Base-by-base conservation (phyloP, 768 basidiomycete species). In the Cyclocybe cylindracea region DNA sequence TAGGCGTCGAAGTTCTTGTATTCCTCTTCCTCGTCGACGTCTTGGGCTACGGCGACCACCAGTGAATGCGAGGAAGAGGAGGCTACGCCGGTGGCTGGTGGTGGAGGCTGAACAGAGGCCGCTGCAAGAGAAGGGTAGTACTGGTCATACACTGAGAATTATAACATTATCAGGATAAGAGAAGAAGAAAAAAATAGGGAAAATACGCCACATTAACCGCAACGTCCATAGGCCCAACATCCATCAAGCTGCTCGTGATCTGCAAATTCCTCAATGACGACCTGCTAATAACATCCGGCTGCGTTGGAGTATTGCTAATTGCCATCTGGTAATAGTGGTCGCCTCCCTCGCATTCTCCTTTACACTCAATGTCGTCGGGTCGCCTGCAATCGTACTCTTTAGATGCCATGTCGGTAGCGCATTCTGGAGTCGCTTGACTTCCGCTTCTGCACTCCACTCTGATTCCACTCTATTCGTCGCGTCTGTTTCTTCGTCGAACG, bases 391-490 rank as follows among this genome's bases (percentile, higher is more conserved):
- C 2, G 97, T 98, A 65, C 93, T 95, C 70, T 92, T 90, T 59
- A 94, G 79, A 74, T 97, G 92, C 97, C 97, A 99, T 10, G 89
- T 77, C 1, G 97, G 97, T 40, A 99, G 74, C 0, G 86, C 83
- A 65, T 98, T 98, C 73, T 98, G 94, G 64, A 87, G 83, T 51
- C 92, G 73, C 70, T 94, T 94, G 48, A 86, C 82, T 50, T 89
- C 89, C 1, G 89, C 88, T 67, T 94, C 85, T 14, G 82, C 84
- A 59, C 90, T 90, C 48, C 89, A 77, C 65, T 91, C 89, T 61
- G 77, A 59, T 91, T 90, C 48, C 89, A 77, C 65, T 91, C 89
- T 61, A 77, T 72, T 53, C 82, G 81, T 55, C 83, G 78, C 11
- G 84, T 86, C 57, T 83, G 83, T 68, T 91, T 91, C 91, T 62